A percentile compares a stretch with the other conserved stretches of the same genome.
These are phyloP conservation scores for Suillus tomentosus DNA, from an alignment of 768 basidiomycete genomes.

Conservation along the genomic window DNA sequence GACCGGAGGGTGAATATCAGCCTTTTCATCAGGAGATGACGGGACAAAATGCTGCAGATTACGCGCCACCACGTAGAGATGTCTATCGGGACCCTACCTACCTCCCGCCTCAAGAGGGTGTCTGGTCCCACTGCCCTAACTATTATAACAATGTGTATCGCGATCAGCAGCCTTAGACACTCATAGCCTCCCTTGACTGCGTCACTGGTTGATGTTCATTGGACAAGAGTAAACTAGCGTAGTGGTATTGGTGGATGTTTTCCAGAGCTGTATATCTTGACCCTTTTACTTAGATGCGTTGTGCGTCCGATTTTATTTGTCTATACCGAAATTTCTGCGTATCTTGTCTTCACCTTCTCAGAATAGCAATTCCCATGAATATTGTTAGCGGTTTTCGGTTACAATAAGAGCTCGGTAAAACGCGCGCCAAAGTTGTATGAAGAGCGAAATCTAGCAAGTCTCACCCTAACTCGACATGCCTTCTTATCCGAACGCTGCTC, in stretches of 20 bases:
- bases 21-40: conserved; percentile 1
- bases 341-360: neutral
- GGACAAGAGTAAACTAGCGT: neutral
- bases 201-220: conserved; percentile 4
- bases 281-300: neutral
- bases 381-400: neutral
- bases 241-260: neutral
- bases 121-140: neutral
- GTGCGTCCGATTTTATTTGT: neutral
- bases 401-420: conserved; percentile 1
- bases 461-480: conserved; percentile 1
- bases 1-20: neutral
- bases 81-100: neutral
- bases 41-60: neutral
- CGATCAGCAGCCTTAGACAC: neutral
- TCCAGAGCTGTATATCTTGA: neutral
- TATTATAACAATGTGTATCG: neutral
- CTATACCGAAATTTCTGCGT: neutral
- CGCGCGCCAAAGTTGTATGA: neutral
- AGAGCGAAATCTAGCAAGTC: neutral
- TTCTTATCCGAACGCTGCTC: conserved; percentile 6
- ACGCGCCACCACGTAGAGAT: neutral
- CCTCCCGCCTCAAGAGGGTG: neutral
- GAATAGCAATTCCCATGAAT: neutral
- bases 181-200: neutral